Percentiles rank a stretch among this genome's conserved stretches.
Evolutionary conservation across 805 yeast species (phyloP).

Genomic region (Groenewaldozyma salmanticensis): DNA sequence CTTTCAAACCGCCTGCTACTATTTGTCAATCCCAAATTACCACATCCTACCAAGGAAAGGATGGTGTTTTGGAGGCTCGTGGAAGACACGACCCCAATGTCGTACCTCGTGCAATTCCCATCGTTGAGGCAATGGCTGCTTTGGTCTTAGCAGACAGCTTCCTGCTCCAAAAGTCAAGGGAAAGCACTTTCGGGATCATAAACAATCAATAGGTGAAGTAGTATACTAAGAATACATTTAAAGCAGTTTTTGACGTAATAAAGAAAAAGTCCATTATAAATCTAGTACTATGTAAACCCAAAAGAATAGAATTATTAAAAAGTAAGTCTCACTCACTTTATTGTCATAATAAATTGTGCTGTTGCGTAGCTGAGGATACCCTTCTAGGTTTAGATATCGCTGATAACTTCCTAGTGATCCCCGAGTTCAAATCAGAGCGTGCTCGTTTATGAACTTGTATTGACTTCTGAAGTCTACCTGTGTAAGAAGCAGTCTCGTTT

Average conservation of each 20-base stretch:
- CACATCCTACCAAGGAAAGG: constrained; percentile 77
- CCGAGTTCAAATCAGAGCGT: background rate
- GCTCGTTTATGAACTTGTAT: background rate
- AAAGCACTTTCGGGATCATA: constrained; percentile 35
- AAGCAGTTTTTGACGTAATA: background rate
- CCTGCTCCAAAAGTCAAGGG: constrained; percentile 80
- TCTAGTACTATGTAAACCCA: background rate
- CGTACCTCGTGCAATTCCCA: constrained; percentile 97
- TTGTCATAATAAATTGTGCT: too few relatives aligned
- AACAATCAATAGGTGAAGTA: background rate
- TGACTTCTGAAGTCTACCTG: background rate
- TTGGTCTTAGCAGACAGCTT: constrained; percentile 80
- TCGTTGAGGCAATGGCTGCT: constrained; percentile 98
- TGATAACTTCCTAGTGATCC: background rate
- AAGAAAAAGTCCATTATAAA: background rate
- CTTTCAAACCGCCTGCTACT: constrained; percentile 97
- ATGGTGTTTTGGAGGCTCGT: constrained; percentile 84
- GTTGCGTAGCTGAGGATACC: background rate
- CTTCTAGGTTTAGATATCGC: background rate
- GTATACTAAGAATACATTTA: too few relatives aligned
- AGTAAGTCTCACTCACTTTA: too few relatives aligned
- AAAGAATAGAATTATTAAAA: too few relatives aligned
- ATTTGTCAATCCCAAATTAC: constrained; percentile 89
- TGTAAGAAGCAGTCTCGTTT: background rate
- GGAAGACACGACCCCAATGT: constrained; percentile 99